Evolutionary conservation across 2,329 filamentous ascomycete species (phyloP).

Genomic region (Exserohilum turcica): DNA sequence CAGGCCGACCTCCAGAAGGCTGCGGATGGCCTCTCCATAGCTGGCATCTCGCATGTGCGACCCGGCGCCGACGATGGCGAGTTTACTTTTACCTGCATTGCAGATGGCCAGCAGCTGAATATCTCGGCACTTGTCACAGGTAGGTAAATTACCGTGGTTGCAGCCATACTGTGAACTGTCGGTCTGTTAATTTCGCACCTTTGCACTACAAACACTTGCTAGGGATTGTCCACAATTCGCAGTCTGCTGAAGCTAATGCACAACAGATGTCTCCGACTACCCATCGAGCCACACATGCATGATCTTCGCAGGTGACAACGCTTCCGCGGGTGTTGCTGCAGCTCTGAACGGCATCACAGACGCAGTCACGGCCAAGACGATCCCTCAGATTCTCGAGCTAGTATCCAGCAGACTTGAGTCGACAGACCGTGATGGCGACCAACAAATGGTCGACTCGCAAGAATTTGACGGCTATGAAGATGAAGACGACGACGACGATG

Average conservation of each 20-base stretch:
- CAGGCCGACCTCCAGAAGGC: conserved; percentile 61
- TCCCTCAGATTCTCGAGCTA: conserved; percentile 57
- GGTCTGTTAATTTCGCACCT: too few species aligned
- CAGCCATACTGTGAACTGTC: too few species aligned
- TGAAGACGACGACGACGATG: conserved; percentile 42
- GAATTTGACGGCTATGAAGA: conserved; percentile 39
- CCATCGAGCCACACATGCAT: conserved; percentile 63
- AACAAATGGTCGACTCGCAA: conserved; percentile 50
- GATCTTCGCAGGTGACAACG: conserved; percentile 59
- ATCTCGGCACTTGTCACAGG: conserved; percentile 49
- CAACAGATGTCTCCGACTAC: conserved; percentile 63
- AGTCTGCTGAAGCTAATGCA: not conserved
- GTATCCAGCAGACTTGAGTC: conserved; percentile 48
- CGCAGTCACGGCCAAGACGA: conserved; percentile 49
- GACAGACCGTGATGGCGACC: conserved; percentile 50
- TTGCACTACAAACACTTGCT: not conserved
- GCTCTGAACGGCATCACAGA: conserved; percentile 55
- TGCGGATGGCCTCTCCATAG: conserved; percentile 46
- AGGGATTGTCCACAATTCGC: conserved; percentile 4
- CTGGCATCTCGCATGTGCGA: conserved; percentile 60
- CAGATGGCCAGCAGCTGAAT: conserved; percentile 36
- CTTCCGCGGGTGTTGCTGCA: conserved; percentile 49
- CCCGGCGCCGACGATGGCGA: conserved; percentile 74
- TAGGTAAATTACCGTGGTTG: conserved; percentile 5
- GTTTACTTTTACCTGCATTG: conserved; percentile 62